Percentiles rank a stretch among this genome's conserved stretches.
These are phyloP conservation scores for Cinnamomum micranthum DNA, from an alignment of 164 flowering plant species.

Conservation along the genomic window DNA sequence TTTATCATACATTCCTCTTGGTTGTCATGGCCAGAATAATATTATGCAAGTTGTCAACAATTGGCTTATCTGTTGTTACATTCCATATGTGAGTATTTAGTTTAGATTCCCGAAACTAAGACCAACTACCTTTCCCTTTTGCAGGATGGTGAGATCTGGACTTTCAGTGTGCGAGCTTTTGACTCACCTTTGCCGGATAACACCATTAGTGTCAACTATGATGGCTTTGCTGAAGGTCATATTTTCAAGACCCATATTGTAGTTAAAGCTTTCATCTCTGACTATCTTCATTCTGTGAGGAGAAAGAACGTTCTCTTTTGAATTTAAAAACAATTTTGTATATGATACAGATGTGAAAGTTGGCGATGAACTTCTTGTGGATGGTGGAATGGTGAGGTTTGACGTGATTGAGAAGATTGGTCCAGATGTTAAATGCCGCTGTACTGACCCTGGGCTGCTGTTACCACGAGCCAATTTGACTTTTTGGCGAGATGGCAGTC, in stretches of 20 bases:
- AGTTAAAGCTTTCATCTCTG: background rate
- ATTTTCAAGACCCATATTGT: constrained; percentile 2
- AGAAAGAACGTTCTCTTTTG: background rate
- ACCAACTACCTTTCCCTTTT: constrained; percentile 3
- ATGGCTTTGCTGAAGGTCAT: constrained; percentile 96
- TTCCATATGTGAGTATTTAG: background rate
- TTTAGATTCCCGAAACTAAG: background rate
- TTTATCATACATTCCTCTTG: background rate
- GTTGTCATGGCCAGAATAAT: background rate
- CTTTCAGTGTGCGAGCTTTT: constrained; percentile 84
- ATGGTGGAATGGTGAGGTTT: constrained; percentile 99
- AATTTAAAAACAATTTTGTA: constrained; percentile 9
- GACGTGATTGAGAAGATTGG: constrained; percentile 97
- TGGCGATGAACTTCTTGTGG: constrained; percentile 94
- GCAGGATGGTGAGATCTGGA: constrained; percentile 98
- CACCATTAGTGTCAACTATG: constrained; percentile 88
- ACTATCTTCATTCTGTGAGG: background rate
- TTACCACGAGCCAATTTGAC: constrained; percentile 95
- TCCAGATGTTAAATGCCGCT: constrained; percentile 88
- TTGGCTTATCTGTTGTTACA: background rate
- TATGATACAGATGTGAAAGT: constrained; percentile 68
- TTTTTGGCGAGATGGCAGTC: constrained; percentile 83
- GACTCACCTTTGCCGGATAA: constrained; percentile 69
- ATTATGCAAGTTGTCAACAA: background rate
- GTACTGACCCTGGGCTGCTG: constrained; percentile 93